A percentile compares a stretch with the other conserved stretches of the same genome.
phyloP scores from a whole-genome alignment of 768 basidiomycete species.

The Macrolepiota dolichaula region DNA sequence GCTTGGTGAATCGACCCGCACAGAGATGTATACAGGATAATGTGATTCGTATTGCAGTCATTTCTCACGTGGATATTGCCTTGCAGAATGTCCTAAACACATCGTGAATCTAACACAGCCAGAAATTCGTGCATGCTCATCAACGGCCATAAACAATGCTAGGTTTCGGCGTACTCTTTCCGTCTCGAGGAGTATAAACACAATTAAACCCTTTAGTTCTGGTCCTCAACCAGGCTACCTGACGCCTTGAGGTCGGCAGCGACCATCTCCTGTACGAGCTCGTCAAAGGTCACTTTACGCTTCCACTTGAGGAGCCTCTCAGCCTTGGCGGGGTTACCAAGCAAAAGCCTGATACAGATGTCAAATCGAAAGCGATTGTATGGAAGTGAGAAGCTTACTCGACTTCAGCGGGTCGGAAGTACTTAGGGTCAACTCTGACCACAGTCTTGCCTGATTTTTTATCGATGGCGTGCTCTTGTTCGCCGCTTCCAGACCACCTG shows the following conservation, averaged over 20 bases:
- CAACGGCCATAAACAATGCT: not conserved
- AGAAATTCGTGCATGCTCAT: too few relatives aligned
- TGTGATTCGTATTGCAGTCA: not conserved
- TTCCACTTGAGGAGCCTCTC: conserved; percentile 89
- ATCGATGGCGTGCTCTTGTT: conserved; percentile 75
- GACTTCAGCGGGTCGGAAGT: conserved; percentile 97
- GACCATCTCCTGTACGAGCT: conserved; percentile 94
- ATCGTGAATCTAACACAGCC: not conserved
- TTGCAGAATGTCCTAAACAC: not conserved
- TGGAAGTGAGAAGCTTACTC: conserved; percentile 53
- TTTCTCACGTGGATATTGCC: not conserved
- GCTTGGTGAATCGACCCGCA: not conserved
- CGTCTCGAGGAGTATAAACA: not conserved
- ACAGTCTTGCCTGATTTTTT: conserved; percentile 67
- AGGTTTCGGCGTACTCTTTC: not conserved
- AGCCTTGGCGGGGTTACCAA: conserved; percentile 90
- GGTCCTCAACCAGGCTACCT: conserved; percentile 75
- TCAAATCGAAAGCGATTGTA: not conserved
- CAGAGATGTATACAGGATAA: not conserved
- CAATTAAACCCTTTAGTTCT: too few relatives aligned
- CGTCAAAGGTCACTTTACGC: conserved; percentile 72
- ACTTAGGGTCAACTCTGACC: conserved; percentile 82
- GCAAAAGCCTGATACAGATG: conserved; percentile 42
- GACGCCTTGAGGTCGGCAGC: conserved; percentile 74
- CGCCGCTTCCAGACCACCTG: conserved; percentile 79